phyloP scores from a whole-genome alignment of 495 filamentous ascomycete genomes.

The Geopyxis carbonaria region DNA sequence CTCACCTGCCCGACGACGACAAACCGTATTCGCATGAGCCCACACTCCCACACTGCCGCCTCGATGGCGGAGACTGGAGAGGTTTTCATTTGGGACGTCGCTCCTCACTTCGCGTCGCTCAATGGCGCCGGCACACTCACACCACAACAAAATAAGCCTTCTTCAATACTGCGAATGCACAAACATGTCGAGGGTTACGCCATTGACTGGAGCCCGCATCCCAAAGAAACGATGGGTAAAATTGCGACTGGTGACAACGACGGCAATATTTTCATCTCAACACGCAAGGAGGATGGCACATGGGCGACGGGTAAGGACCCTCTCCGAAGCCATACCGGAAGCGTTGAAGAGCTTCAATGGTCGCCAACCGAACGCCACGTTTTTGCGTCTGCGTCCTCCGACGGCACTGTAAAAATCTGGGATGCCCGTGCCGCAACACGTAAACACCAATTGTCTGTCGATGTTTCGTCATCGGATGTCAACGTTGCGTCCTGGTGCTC shows the following conservation, averaged over 20 bases:
- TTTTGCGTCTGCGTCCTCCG: constrained; percentile 80
- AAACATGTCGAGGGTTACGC: constrained; percentile 76
- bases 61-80: constrained; percentile 78
- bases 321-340: constrained; percentile 65
- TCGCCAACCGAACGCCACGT: constrained; percentile 79
- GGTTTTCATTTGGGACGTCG: constrained; percentile 85
- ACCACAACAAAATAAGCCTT: constrained; percentile 65
- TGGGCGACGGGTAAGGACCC: constrained; percentile 69
- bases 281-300: constrained; percentile 65
- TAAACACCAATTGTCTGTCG: constrained; percentile 67
- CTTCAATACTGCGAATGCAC: constrained; percentile 76
- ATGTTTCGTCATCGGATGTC: constrained; percentile 68
- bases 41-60: constrained; percentile 65
- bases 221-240: constrained; percentile 52
- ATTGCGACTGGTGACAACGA: constrained; percentile 82
- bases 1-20: constrained; percentile 73
- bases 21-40: constrained; percentile 63
- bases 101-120: constrained; percentile 69
- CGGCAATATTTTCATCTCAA: constrained; percentile 74
- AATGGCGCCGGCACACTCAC: constrained; percentile 72
- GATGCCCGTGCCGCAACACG: constrained; percentile 79
- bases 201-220: constrained; percentile 79
- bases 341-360: constrained; percentile 93
- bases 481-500: constrained; percentile 93
- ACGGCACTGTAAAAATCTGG: constrained; percentile 90